Conservation (phyloP, 1,139 yeast genomes). For the Debaryomyces coudertii region DNA sequence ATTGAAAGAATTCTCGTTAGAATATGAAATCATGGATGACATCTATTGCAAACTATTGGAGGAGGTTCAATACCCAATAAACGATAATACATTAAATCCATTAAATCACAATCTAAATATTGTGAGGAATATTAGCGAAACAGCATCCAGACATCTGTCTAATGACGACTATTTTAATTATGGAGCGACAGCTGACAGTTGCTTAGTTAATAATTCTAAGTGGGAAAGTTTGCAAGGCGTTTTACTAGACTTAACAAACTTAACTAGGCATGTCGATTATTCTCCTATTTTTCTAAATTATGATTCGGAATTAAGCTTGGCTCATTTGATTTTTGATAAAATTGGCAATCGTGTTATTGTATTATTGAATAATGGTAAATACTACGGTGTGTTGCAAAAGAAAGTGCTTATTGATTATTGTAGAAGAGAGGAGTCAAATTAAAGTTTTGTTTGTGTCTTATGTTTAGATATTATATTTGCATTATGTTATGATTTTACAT, state of each 20-base stretch:
- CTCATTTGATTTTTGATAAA: slow-evolving; percentile 57
- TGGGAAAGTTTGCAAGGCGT: slow-evolving; percentile 19
- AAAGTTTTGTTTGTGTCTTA: not conserved
- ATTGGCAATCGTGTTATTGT: slow-evolving; percentile 58
- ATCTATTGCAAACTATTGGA: slow-evolving; percentile 34
- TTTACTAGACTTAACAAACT: slow-evolving; percentile 38
- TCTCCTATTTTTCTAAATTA: slow-evolving; percentile 55
- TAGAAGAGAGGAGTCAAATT: slow-evolving; percentile 21
- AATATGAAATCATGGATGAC: slow-evolving; percentile 34
- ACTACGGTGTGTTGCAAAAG: slow-evolving; percentile 58
- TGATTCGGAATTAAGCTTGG: slow-evolving; percentile 55
- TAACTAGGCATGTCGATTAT: slow-evolving; percentile 47
- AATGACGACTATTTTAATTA: slow-evolving; percentile 34
- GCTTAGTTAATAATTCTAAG: slow-evolving; percentile 11
- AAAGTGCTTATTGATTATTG: slow-evolving; percentile 56
- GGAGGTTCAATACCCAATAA: slow-evolving; percentile 20
- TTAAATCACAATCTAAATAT: slow-evolving; percentile 19
- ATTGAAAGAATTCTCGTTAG: slow-evolving; percentile 35
- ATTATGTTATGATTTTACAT: not conserved
- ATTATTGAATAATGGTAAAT: slow-evolving; percentile 51
- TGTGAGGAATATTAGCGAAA: slow-evolving; percentile 13
- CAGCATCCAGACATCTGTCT: not conserved
- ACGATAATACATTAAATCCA: slow-evolving; percentile 15
- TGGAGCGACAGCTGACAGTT: slow-evolving; percentile 22
- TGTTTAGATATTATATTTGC: slow-evolving; percentile 4